Conservation (phyloP, 768 basidiomycete species). For the Tylopilus plumbeoviolaceoides region DNA sequence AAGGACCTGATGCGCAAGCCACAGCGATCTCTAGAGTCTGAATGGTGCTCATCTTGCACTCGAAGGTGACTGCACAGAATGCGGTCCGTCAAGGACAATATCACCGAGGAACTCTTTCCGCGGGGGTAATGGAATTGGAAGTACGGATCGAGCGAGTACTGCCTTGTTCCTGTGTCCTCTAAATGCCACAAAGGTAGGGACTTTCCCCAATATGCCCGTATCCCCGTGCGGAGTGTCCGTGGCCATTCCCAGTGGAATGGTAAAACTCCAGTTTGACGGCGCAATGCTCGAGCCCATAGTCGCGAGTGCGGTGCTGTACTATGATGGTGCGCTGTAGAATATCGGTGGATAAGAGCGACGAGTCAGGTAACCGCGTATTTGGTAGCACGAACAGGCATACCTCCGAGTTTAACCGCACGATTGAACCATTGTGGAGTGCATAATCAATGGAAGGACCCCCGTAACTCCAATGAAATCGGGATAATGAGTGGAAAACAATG, state of each 20-base stretch:
- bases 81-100: slow-evolving; percentile 12
- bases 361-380: not conserved
- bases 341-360: not conserved
- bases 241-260: not conserved
- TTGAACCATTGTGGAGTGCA: slow-evolving; percentile 15
- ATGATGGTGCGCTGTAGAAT: slow-evolving; percentile 13
- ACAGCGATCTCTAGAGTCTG: slow-evolving; percentile 22
- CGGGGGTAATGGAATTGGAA: slow-evolving; percentile 9
- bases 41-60: slow-evolving; percentile 13
- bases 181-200: slow-evolving; percentile 18
- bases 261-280: slow-evolving; percentile 10
- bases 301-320: slow-evolving; percentile 23
- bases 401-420: slow-evolving; percentile 19
- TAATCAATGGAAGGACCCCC: slow-evolving; percentile 5
- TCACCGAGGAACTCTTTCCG: slow-evolving; percentile 16
- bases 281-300: slow-evolving; percentile 23
- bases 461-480: slow-evolving; percentile 21
- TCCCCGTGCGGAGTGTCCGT: slow-evolving; percentile 8
- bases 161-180: slow-evolving; percentile 4
- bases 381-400: not conserved
- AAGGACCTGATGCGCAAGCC: slow-evolving; percentile 19
- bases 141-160: slow-evolving; percentile 4
- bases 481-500: slow-evolving; percentile 18
- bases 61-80: slow-evolving; percentile 6
- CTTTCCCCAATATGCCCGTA: slow-evolving; percentile 14